Conservation (phyloP, 345 rosid genomes). For the Carallia pectinifolia region DNA sequence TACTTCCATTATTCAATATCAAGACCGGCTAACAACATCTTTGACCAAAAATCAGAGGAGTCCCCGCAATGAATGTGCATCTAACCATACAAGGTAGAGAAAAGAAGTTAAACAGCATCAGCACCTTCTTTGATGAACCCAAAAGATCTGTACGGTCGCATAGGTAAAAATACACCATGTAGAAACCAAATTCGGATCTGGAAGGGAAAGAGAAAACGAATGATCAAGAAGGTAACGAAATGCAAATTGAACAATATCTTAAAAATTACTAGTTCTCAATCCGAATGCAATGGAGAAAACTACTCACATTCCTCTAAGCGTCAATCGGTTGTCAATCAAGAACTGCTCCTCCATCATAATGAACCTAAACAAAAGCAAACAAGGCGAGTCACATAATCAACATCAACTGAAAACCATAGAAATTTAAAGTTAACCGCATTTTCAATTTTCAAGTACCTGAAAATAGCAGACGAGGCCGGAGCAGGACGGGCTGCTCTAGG, state of each 20-base stretch:
- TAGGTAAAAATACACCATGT: slow-evolving; percentile 64
- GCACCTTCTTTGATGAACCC: slow-evolving; percentile 75
- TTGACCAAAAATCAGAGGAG: background rate
- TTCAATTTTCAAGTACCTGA: slow-evolving; percentile 41
- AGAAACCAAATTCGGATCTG: slow-evolving; percentile 75
- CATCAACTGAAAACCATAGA: background rate
- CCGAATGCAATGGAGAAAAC: background rate
- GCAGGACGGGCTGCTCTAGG: slow-evolving; percentile 60
- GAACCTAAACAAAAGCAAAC: slow-evolving; percentile 48
- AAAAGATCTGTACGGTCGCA: slow-evolving; percentile 93
- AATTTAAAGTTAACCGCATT: background rate
- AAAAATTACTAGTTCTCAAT: background rate
- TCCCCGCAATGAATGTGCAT: background rate
- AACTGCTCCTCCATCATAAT: slow-evolving; percentile 79
- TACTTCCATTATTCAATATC: background rate
- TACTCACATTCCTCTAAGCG: slow-evolving; percentile 88
- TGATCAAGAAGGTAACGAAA: background rate
- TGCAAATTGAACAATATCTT: background rate
- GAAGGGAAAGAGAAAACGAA: slow-evolving; percentile 8
- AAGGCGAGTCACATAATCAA: background rate
- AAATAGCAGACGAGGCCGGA: slow-evolving; percentile 50
- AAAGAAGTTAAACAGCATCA: slow-evolving; percentile 10
- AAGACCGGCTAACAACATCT: background rate
- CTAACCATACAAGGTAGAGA: background rate
- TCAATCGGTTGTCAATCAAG: slow-evolving; percentile 73